These are phyloP conservation scores for Aegilops sharonensis DNA, from an alignment of 176 grass and related monocot genomes.

Conservation along the genomic window DNA sequence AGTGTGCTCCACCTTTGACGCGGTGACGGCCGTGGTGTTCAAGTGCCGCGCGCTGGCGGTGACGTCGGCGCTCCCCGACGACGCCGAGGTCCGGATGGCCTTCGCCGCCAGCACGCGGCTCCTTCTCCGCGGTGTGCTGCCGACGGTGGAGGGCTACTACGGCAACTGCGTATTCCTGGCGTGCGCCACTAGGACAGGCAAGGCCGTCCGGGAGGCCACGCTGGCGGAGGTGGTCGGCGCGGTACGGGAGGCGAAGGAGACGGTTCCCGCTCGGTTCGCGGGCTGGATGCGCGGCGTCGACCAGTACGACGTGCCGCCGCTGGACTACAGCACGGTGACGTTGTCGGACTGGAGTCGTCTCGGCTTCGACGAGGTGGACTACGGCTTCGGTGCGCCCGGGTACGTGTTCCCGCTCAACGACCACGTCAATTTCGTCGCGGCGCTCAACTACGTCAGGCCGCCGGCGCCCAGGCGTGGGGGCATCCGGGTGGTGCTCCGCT, in stretches of 20 bases:
- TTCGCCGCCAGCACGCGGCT: constrained; percentile 80
- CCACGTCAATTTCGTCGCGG: constrained; percentile 53
- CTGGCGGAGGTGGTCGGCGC: constrained; percentile 49
- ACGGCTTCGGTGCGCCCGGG: constrained; percentile 63
- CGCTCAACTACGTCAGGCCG: constrained; percentile 63
- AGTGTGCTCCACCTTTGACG: constrained; percentile 75
- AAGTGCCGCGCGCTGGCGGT: not conserved
- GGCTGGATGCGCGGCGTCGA: constrained; percentile 64
- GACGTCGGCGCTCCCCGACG: constrained; percentile 7
- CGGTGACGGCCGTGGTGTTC: constrained; percentile 59
- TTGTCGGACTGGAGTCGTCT: constrained; percentile 81
- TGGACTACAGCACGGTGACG: constrained; percentile 65
- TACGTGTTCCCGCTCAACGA: constrained; percentile 68
- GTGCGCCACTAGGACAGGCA: constrained; percentile 19
- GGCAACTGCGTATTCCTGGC: constrained; percentile 55
- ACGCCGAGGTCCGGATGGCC: constrained; percentile 53
- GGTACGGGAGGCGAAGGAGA: constrained; percentile 65
- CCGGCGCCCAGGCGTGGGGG: constrained; percentile 52
- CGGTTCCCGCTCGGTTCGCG: constrained; percentile 41
- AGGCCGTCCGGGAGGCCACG: constrained; percentile 30
- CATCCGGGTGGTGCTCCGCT: constrained; percentile 63
- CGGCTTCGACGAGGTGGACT: constrained; percentile 86
- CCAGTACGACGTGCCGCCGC: constrained; percentile 62
- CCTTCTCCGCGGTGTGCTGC: constrained; percentile 53
- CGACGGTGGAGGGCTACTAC: constrained; percentile 36